These are phyloP conservation scores for Cucumis hystrix DNA, from an alignment of 306 rosid genomes.

Conservation along the genomic window DNA sequence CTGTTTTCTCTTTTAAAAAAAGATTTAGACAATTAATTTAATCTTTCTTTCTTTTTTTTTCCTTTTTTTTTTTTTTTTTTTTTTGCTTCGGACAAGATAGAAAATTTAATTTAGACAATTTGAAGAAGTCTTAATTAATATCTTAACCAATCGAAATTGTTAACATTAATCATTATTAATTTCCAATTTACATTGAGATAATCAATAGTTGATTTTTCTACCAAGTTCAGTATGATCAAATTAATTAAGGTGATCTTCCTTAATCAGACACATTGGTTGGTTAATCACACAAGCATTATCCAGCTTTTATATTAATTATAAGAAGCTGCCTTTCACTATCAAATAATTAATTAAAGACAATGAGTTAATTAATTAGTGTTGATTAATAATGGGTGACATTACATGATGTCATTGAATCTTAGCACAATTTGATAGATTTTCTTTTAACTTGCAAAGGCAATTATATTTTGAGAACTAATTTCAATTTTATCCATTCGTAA, in stretches of 20 bases:
- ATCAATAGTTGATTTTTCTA: not conserved
- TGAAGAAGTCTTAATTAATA: too few species aligned
- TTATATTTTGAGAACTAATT: too few species aligned
- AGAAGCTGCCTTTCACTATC: not conserved
- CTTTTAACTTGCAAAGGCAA: too few species aligned
- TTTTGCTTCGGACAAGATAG: not conserved
- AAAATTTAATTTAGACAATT: not conserved
- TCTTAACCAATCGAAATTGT: too few species aligned
- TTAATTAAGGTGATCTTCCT: not conserved
- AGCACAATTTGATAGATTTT: too few species aligned
- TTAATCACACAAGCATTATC: not conserved
- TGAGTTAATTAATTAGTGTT: not conserved
- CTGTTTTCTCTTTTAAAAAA: too few species aligned
- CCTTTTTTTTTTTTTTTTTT: too few species aligned
- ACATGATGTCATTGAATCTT: not conserved
- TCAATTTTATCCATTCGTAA: too few species aligned
- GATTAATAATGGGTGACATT: constrained; percentile 4
- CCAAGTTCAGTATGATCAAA: not conserved
- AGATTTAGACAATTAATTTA: too few species aligned
- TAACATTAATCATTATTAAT: too few species aligned
- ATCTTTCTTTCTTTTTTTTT: too few species aligned
- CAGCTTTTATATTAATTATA: not conserved
- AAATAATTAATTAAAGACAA: not conserved
- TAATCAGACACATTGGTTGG: not conserved
- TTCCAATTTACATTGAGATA: too few species aligned